Percentiles rank a stretch among this genome's conserved stretches.
Evolutionary conservation across 2,329 filamentous ascomycete genomes (phyloP).

Genomic region (Aspergillus vadensis): DNA sequence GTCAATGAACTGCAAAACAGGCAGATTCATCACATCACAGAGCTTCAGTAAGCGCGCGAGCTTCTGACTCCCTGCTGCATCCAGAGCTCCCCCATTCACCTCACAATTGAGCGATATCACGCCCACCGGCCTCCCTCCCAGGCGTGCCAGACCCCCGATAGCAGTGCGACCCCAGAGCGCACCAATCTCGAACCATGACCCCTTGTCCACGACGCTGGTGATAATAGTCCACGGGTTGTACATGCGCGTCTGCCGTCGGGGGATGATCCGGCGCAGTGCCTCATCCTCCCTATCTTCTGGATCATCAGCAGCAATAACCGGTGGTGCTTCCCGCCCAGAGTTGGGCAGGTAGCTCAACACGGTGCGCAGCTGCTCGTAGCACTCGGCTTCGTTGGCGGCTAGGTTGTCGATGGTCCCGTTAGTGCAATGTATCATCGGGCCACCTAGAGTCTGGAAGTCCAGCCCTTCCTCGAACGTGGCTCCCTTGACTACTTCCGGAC

Average conservation of each 20-base stretch:
- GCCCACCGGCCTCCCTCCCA: conserved; percentile 60
- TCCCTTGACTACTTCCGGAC: conserved; percentile 62
- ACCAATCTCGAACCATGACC: conserved; percentile 66
- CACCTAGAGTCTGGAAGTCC: conserved; percentile 61
- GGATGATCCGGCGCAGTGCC: conserved; percentile 58
- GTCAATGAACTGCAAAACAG: conserved; percentile 65
- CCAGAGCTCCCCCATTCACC: conserved; percentile 62
- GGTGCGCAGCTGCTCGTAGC: conserved; percentile 61
- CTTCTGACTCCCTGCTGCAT: conserved; percentile 63
- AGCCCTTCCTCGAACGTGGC: conserved; percentile 67
- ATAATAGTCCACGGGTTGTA: conserved; percentile 63
- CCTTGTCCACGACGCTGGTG: conserved; percentile 56
- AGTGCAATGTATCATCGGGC: conserved; percentile 62
- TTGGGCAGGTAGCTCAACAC: conserved; percentile 62
- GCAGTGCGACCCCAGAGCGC: conserved; percentile 63
- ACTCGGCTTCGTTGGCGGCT: conserved; percentile 61
- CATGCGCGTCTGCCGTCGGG: conserved; percentile 60
- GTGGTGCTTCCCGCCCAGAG: conserved; percentile 58
- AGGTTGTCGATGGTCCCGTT: conserved; percentile 69
- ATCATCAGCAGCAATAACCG: conserved; percentile 51
- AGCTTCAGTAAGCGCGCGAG: conserved; percentile 63
- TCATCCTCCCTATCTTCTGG: conserved; percentile 53
- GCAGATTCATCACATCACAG: conserved; percentile 66
- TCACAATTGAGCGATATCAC: conserved; percentile 64
- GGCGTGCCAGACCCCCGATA: conserved; percentile 61